Evolutionary conservation across 2,329 filamentous ascomycete genomes (phyloP).

Genomic region (Aspergillus quadrilineatus): DNA sequence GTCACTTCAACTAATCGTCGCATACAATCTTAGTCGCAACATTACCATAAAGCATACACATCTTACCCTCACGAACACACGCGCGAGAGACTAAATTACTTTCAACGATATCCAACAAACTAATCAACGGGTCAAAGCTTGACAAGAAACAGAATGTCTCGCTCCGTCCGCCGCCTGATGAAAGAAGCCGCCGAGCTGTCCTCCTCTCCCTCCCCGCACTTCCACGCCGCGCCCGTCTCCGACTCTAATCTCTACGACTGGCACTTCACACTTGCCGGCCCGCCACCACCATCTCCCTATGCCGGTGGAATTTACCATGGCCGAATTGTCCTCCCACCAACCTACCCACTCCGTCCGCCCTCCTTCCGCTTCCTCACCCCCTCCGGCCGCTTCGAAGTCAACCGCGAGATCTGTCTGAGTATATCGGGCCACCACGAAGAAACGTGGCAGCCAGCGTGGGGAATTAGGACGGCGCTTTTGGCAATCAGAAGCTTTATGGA

Average conservation of each 20-base stretch:
- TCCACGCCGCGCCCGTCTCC: conserved; percentile 73
- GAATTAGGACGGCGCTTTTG: conserved; percentile 80
- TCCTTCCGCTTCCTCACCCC: conserved; percentile 95
- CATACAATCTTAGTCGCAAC: not conserved
- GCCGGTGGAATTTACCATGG: conserved; percentile 87
- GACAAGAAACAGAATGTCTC: conserved; percentile 25
- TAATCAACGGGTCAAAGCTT: not conserved
- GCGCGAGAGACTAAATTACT: not conserved
- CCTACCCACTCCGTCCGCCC: conserved; percentile 88
- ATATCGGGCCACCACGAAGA: conserved; percentile 97
- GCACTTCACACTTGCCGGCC: conserved; percentile 96
- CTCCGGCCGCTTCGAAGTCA: conserved; percentile 89
- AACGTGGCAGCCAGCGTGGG: conserved; percentile 98
- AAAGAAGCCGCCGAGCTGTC: conserved; percentile 89
- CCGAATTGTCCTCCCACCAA: conserved; percentile 83
- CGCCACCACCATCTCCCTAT: conserved; percentile 75
- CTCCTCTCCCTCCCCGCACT: conserved; percentile 76
- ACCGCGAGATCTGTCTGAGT: conserved; percentile 92
- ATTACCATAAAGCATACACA: not conserved
- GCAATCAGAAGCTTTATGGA: conserved; percentile 90
- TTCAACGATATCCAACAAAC: not conserved
- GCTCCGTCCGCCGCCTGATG: conserved; percentile 48
- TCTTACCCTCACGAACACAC: not conserved
- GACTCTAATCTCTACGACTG: conserved; percentile 94
- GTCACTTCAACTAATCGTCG: not conserved